A percentile compares a stretch with the other conserved stretches of the same genome.
Conservation (phyloP, 176 grass and related monocot species). For the Thinopyrum elongatum region DNA sequence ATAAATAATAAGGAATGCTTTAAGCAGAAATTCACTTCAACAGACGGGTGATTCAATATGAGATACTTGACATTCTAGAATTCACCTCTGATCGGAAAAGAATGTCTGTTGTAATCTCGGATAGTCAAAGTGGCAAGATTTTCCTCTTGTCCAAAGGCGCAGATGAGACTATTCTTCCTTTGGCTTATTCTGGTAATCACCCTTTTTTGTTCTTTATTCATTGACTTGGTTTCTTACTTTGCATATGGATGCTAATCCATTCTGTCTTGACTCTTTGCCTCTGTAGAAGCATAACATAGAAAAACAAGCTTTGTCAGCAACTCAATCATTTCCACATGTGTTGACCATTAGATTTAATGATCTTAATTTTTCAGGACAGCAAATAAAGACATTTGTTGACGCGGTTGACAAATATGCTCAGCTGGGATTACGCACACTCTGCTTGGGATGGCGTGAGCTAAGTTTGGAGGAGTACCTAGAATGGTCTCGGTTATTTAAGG, state of each 20-base stretch:
- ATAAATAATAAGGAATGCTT: conserved; percentile 24
- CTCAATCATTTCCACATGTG: neutral
- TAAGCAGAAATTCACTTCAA: conserved; percentile 83
- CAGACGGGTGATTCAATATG: conserved; percentile 56
- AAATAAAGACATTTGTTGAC: conserved; percentile 77
- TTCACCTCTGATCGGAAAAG: conserved; percentile 98
- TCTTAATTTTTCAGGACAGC: conserved; percentile 67
- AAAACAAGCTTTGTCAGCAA: neutral
- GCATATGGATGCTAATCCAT: neutral
- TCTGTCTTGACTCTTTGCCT: conserved; percentile 9
- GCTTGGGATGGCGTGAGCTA: conserved; percentile 89
- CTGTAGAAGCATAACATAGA: neutral
- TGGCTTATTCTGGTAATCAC: conserved; percentile 72
- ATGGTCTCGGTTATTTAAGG: conserved; percentile 87
- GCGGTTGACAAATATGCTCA: conserved; percentile 92
- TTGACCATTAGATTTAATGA: conserved; percentile 22
- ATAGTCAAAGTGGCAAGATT: conserved; percentile 80
- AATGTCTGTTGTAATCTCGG: conserved; percentile 82
- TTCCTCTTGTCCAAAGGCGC: conserved; percentile 93
- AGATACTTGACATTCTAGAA: conserved; percentile 89
- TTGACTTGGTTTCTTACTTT: conserved; percentile 2
- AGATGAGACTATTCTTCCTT: conserved; percentile 83
- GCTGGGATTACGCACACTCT: conserved; percentile 86
- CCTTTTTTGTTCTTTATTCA: conserved; percentile 9
- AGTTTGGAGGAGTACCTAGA: conserved; percentile 71